phyloP scores from a whole-genome alignment of 306 rosid species.

The Prunus fruticosa region DNA sequence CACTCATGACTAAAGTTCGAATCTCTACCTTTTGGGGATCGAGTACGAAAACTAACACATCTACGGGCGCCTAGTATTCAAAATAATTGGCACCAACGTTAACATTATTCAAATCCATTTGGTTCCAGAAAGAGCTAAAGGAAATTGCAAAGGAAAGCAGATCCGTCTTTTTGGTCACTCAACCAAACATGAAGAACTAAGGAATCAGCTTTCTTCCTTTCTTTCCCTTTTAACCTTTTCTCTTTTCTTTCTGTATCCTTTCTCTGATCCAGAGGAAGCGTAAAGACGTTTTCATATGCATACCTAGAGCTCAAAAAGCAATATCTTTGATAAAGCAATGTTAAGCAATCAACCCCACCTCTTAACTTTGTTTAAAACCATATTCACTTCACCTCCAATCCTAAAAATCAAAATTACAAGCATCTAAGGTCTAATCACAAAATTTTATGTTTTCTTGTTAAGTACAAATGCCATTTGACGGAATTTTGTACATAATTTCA shows the following conservation, averaged over 20 bases:
- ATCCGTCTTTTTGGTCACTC: slow-evolving; percentile 33
- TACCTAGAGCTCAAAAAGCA: background rate
- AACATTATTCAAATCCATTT: slow-evolving; percentile 28
- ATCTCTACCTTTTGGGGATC: background rate
- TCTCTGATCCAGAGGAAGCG: slow-evolving; percentile 60
- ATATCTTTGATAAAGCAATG: background rate
- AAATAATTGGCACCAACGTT: slow-evolving; percentile 16
- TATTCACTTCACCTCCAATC: background rate
- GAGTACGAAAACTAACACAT: background rate
- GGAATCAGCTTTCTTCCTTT: slow-evolving; percentile 47
- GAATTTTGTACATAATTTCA: background rate
- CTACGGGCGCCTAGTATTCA: slow-evolving; percentile 16
- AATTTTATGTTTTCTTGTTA: background rate
- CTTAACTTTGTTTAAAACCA: background rate
- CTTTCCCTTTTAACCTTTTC: slow-evolving; percentile 33
- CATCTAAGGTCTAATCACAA: background rate
- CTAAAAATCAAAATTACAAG: background rate
- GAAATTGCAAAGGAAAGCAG: slow-evolving; percentile 38
- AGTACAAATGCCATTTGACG: background rate
- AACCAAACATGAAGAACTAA: slow-evolving; percentile 33
- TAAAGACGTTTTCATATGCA: slow-evolving; percentile 29
- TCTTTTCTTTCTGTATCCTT: slow-evolving; percentile 24
- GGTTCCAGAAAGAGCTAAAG: slow-evolving; percentile 33
- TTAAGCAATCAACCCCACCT: background rate
- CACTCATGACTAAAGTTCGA: background rate